Evolutionary conservation across 2,329 filamentous ascomycete genomes (phyloP), one percentile per base, ranked within the genome.

Genomic region (Alternaria sp.): DNA sequence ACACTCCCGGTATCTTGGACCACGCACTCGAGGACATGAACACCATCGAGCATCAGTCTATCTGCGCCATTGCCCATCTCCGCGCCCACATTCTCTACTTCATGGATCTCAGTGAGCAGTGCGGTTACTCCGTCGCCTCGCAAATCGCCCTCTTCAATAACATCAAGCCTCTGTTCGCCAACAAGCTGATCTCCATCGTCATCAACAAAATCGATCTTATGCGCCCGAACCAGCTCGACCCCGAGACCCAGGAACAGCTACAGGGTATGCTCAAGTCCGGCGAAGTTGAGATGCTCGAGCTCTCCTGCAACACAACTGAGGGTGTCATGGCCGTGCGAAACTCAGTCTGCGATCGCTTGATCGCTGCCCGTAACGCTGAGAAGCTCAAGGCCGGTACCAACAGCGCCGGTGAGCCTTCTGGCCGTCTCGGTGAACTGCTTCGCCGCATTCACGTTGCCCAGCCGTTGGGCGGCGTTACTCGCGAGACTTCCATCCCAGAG

Each of bases 1-100:
- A 99, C 82, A 99, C 96, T 11, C 95, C 95, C n/a, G 96, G 96
- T 86, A 97, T 99, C 71, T 85, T 99, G 65, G 96, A 99, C 75
- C 96, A 99, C 80, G 94, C 95, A 37, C 88, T 99, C 9, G 96
- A 98, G 83, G 96, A 98, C 84, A 99, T 98, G 96, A 79, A 97
- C 84, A 98, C 96, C 4, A 99, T 99, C 78, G 96, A 99, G 83
- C 98, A 98, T 93, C 96, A 98, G 85, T 92, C 92, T 66, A 97
- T 99, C 72, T 98, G 95, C 18, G 96, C 96, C 11, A 97, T 99
- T 83, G 96, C 96, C 55, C 96, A 99, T 85, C 86, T 99, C 78
- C 89, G 95, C 74, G 96, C 94, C 45, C 95, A 95, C 60, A 96
- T 99, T 69, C 86, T 98, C 64, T 98, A 98, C 83, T 98, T 98